Evolutionary conservation across 805 yeast species (phyloP), one percentile per base, ranked within the genome.

Genomic region (Candida multigemmis): DNA sequence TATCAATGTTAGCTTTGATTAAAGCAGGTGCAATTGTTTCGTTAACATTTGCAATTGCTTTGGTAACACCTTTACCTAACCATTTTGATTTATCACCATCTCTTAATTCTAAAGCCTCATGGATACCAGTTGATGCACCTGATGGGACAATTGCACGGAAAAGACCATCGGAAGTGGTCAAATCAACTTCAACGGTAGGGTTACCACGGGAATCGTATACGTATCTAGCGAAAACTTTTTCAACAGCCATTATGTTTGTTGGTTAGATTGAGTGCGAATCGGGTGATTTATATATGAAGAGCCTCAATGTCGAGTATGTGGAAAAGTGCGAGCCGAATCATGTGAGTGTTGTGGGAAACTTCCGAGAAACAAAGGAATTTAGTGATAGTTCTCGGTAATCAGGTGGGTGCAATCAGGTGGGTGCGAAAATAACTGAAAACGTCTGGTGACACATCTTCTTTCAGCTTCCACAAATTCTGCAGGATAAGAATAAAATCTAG

Each of bases 201-300:
- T 89, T 91, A 70, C 97, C 97, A 71, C 98, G 85, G 52, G 97
- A 89, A 72, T 89, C 98, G 80, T 91, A 89, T 67, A 89, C 95
- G 75, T 77, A 81, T 71, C 98, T 87, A 53, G 97, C 83, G 65
- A 71, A 77, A 50, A 87, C 68, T 68, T 89, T 87, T 46, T 83
- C 62, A 53, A 84, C 74, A 48, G 95, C 80, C 94, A 84, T 84
- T 59, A 31, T 57, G 32, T 26, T 28, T 29, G 26, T 25, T 27
- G 21, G 23, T 18, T 22, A 15, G 10, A 18, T 18, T 8, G 10
- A 18, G 9, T 10, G 19, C 19, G n/a, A n/a, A n/a, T n/a, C n/a
- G n/a, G n/a, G n/a, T n/a, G n/a, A n/a, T n/a, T n/a, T n/a, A n/a
- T n/a, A n/a, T n/a, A n/a, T n/a, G n/a, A n/a, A n/a, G n/a, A n/a